phyloP scores from a whole-genome alignment of 2,329 filamentous ascomycete species.

The Calonectria ilicicola region DNA sequence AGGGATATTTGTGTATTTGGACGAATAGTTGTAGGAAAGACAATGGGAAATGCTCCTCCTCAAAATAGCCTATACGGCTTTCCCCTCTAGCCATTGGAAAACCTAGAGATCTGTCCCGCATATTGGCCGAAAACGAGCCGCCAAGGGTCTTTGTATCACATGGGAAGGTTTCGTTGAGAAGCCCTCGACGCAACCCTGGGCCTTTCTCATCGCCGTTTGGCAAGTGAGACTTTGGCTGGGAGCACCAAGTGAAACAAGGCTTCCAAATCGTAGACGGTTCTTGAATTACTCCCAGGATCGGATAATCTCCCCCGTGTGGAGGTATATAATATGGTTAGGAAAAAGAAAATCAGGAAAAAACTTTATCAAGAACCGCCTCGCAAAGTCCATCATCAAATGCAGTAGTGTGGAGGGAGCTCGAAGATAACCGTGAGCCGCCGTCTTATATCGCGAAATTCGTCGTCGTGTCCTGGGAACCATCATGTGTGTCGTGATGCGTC shows the following conservation, averaged over 20 bases:
- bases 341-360: constrained; percentile 42
- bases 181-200: too few relatives aligned
- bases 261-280: constrained; percentile 37
- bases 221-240: background rate
- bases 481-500: constrained; percentile 37
- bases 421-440: constrained; percentile 41
- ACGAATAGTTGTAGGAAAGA: background rate
- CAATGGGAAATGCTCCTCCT: background rate
- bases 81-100: background rate
- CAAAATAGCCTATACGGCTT: background rate
- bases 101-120: background rate
- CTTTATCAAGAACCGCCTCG: constrained; percentile 45
- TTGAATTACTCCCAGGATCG: constrained; percentile 45
- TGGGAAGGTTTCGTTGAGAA: background rate
- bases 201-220: background rate
- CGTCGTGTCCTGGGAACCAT: constrained; percentile 38
- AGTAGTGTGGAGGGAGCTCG: constrained; percentile 30
- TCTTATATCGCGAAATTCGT: constrained; percentile 43
- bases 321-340: constrained; percentile 33
- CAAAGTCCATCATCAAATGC: constrained; percentile 44
- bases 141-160: background rate
- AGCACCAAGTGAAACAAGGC: background rate
- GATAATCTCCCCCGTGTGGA: constrained; percentile 43
- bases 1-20: constrained; percentile 11
- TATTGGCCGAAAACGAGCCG: background rate